A percentile compares a stretch with the other conserved stretches of the same genome.
These are phyloP conservation scores for Diplogelasinospora grovesii DNA, from an alignment of 495 filamentous ascomycete species.

Conservation along the genomic window DNA sequence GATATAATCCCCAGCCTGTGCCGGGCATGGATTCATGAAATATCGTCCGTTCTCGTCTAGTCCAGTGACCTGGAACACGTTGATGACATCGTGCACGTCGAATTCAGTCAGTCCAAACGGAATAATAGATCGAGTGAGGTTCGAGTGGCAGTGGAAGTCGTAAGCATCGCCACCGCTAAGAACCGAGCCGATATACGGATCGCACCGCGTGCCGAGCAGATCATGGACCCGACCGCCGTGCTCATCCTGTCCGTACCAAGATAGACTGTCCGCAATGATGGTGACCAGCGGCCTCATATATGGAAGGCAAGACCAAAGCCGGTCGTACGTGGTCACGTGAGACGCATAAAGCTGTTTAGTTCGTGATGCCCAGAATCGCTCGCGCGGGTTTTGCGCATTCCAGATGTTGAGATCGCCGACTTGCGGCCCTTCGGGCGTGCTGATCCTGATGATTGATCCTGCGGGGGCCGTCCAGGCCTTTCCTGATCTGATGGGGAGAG, in stretches of 20 bases:
- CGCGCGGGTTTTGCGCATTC: constrained; percentile 66
- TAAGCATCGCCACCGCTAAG: constrained; percentile 57
- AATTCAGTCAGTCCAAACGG: constrained; percentile 61
- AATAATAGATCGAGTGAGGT: constrained; percentile 63
- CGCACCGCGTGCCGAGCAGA: constrained; percentile 69
- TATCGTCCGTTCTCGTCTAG: constrained; percentile 65
- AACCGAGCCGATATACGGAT: constrained; percentile 67
- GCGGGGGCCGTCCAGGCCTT: constrained; percentile 57
- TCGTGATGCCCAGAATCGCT: constrained; percentile 72
- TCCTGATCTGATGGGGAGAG: constrained; percentile 50
- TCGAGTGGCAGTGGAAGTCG: constrained; percentile 78
- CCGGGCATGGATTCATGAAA: constrained; percentile 69
- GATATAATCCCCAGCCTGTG: constrained; percentile 57
- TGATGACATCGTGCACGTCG: constrained; percentile 76
- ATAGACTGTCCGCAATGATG: constrained; percentile 63
- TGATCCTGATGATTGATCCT: constrained; percentile 61
- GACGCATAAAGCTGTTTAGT: constrained; percentile 71
- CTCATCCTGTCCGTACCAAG: constrained; percentile 44
- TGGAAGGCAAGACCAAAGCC: constrained; percentile 70
- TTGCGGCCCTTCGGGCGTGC: constrained; percentile 67
- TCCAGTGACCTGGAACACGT: constrained; percentile 76
- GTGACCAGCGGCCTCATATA: constrained; percentile 69
- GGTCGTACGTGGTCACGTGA: constrained; percentile 62
- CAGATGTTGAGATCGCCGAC: constrained; percentile 80
- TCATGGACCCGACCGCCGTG: constrained; percentile 61